These are phyloP conservation scores for Fusarium oxysporum DNA, from an alignment of 2,329 filamentous ascomycete genomes.

Conservation along the genomic window DNA sequence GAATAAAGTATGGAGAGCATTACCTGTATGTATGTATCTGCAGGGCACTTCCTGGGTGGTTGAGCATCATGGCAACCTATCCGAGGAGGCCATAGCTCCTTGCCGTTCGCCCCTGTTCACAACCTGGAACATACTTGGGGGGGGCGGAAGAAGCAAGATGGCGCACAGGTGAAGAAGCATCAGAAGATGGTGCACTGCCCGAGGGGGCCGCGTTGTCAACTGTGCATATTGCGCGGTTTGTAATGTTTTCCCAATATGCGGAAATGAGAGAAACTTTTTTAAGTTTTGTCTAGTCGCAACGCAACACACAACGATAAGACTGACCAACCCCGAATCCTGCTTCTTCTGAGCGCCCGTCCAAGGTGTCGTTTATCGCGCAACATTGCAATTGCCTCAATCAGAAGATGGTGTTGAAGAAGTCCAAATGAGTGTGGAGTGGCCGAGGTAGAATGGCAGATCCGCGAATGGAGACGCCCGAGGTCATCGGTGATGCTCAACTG, in stretches of 20 bases:
- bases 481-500: constrained; percentile 12
- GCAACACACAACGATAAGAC: background rate
- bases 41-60: constrained; percentile 25
- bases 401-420: constrained; percentile 1
- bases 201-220: constrained; percentile 4
- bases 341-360: background rate
- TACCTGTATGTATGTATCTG: background rate
- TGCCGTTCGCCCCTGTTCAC: constrained; percentile 24
- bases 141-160: constrained; percentile 14
- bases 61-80: constrained; percentile 24
- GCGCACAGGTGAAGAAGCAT: constrained; percentile 11
- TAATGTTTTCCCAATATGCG: background rate
- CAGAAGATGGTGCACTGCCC: constrained; percentile 4
- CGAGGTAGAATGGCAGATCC: background rate
- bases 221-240: background rate
- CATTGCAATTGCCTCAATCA: background rate
- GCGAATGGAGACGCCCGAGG: constrained; percentile 12
- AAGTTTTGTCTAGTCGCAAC: background rate
- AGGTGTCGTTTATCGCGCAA: background rate
- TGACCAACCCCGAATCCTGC: background rate
- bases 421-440: background rate
- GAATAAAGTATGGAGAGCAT: constrained; percentile 23
- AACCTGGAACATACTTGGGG: constrained; percentile 14
- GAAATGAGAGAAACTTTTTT: background rate
- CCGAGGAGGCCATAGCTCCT: constrained; percentile 34